Base-by-base conservation (phyloP, 345 rosid genomes). In the Arabidopsis suecica region DNA sequence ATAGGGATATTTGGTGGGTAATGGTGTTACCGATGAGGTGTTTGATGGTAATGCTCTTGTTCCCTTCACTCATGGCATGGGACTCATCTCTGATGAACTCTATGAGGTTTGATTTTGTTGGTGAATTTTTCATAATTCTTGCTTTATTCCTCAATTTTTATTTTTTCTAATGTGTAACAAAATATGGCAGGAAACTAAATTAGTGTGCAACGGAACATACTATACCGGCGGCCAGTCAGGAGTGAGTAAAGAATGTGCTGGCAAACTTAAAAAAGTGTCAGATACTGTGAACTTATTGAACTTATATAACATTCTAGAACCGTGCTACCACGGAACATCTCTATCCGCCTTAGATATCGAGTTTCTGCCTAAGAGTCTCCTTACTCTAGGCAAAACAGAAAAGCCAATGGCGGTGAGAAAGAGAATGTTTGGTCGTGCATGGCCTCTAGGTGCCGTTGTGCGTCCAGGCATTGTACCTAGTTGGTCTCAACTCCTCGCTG, bases 11-110 rank as follows among this genome's bases (percentile, higher is more conserved):
- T 25, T 94, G 88, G 86, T 94, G 22, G 98, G 98, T 40, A 94
- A 94, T 78, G 98, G 96, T 82, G 93, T 86, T 76, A 78, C 97
- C 32, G 97, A 94, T 83, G 76, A 79, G 0, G 75, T 55, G 48
- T 84, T 87, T 76, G 98, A 93, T 61, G 97, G 94, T 58, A 91
- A 93, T 6, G 93, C 98, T 62, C 85, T 91, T 49, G 87, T 93
- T 78, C 94, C 97, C 5, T 93, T 91, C 77, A 86, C 81, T 11
- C 96, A 93, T 82, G 97, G 98, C 74, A 94, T 94, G 97, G 93
- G 89, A 63, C 82, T 94, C 61, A 91, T 94, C 69, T 88, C 99
- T 40, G 83, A 88, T 64, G 87, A 88, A 12, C 79, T 90, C 61
- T 94, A 74, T 79, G 83, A 83, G 92, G 98, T 91, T 64, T 8